Evolutionary conservation across 2,329 filamentous ascomycete species (phyloP), one percentile per base, ranked within the genome.

Genomic region (Xylariaceae sp.): DNA sequence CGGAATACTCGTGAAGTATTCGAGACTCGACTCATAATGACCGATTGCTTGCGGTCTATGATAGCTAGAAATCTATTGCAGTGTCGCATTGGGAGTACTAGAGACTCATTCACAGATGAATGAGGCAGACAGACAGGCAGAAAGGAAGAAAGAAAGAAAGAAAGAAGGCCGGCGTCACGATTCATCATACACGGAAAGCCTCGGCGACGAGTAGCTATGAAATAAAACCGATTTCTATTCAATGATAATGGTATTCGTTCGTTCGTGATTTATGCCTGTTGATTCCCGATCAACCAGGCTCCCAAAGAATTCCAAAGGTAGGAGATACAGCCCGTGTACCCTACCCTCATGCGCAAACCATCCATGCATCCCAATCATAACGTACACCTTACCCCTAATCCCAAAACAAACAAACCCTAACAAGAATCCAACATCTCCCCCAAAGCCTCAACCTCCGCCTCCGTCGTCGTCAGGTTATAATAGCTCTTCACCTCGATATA

Each of bases 401-500:
- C 23, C 23, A 5, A 30, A 30, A 30, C 23, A 18, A 18, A 4
- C 23, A 30, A 30, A 4, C 23, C 23, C 23, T 30, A 30, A 42
- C 88, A 90, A 10, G 82, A 85, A 64, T 77, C 75, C 69, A 91
- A 71, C 86, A 90, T 89, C 53, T 74, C 77, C 0, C 75, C 76
- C 63, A 92, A 73, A 0, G 88, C 87, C 13, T 74, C 75, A 80
- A 90, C 91, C 80, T 95, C 90, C 0, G 83, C 84, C 51, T 77
- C 78, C 1, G 88, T 93, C 62, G 94, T 77, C 13, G 82, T 87
- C 65, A 95, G 74, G 0, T 71, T 72, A 72, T 88, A 94, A 67
- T 85, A 82, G 67, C 79, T 83, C 83, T 94, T 95, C 66, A 95
- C 89, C 69, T 84, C 81, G 47, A 93, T 80, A 87, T 88, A 95